Base-by-base conservation (phyloP, 1,139 yeast genomes). In the Magnusiomyces clavatus region DNA sequence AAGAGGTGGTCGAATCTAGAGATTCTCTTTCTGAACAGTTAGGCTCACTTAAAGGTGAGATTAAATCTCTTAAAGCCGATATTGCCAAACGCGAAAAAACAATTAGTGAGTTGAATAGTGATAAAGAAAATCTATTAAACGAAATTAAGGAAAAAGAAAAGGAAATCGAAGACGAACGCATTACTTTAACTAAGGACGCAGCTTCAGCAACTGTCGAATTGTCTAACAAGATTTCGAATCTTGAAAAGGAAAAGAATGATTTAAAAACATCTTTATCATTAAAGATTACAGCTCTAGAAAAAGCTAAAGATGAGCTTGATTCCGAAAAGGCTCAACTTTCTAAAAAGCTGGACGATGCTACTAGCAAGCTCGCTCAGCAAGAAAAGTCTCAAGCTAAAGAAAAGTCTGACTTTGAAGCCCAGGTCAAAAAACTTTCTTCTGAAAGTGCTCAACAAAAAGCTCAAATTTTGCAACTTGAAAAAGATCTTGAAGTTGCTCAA, bases 141-240 rank as follows among this genome's bases (percentile, higher is more conserved):
- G 52, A 51, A 19, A 16, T 54, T 19, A 41, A 44, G 46, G 37
- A 42, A 35, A 50, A 55, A 47, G 50, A 47, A 6, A 40, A 44
- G 36, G 48, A 51, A n/a, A 51, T 53, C 35, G 56, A 57, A 48
- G 52, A 48, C 29, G 55, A 54, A 36, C 49, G 57, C 6, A 40
- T 36, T 16, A 50, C 54, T 6, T 50, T 56, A 17, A 56, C 56
- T 31, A 56, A 52, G 41, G 56, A 54, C 38, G 57, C 53, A n/a
- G 55, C 54, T 5, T 51, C 58, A 14, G 56, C 57, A 35, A 54
- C 56, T 35, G 48, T 57, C 41, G 57, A 56, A 38, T 51, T 56
- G 12, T 48, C 56, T 29, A 39, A 38, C 14, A 54, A 53, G 40
- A 53, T 57, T 10, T 50, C 55, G 13, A 17, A 16, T 24, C 50